phyloP scores from a whole-genome alignment of 2,329 filamentous ascomycete genomes.

The Penicillium sp. region DNA sequence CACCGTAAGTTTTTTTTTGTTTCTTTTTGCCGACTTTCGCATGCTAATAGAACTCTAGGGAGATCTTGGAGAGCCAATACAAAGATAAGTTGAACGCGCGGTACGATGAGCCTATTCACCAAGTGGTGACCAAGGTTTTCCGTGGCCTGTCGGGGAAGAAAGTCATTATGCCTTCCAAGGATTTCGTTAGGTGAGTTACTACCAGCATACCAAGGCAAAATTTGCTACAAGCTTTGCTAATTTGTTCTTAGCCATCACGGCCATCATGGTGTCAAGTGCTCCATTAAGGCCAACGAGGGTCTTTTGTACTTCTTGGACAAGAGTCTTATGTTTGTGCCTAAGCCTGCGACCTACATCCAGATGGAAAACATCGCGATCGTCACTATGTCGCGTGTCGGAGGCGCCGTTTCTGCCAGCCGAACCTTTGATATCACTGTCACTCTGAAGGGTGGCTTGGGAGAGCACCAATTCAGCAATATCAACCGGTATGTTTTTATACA shows the following conservation, averaged over 20 bases:
- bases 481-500: constrained; percentile 59
- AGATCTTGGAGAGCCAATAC: constrained; percentile 78
- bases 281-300: constrained; percentile 99
- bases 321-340: constrained; percentile 98
- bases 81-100: constrained; percentile 82
- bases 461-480: constrained; percentile 98
- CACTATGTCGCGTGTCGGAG: constrained; percentile 92
- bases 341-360: constrained; percentile 93
- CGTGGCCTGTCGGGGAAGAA: constrained; percentile 91
- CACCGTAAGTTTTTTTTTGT: constrained; percentile 52
- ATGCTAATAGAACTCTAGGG: constrained; percentile 39
- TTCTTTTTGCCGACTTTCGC: background rate
- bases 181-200: constrained; percentile 67
- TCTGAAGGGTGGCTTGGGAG: constrained; percentile 79
- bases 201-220: too few relatives aligned
- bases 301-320: constrained; percentile 97
- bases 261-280: constrained; percentile 95
- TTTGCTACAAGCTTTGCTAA: constrained; percentile 17
- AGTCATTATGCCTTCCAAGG: constrained; percentile 86
- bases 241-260: constrained; percentile 65
- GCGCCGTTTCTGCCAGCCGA: constrained; percentile 85
- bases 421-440: constrained; percentile 96
- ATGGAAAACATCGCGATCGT: constrained; percentile 90
- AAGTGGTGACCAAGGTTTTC: constrained; percentile 94
- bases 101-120: constrained; percentile 90